phyloP scores from a whole-genome alignment of 2,329 filamentous ascomycete genomes.

The Botrytis squamosa region DNA sequence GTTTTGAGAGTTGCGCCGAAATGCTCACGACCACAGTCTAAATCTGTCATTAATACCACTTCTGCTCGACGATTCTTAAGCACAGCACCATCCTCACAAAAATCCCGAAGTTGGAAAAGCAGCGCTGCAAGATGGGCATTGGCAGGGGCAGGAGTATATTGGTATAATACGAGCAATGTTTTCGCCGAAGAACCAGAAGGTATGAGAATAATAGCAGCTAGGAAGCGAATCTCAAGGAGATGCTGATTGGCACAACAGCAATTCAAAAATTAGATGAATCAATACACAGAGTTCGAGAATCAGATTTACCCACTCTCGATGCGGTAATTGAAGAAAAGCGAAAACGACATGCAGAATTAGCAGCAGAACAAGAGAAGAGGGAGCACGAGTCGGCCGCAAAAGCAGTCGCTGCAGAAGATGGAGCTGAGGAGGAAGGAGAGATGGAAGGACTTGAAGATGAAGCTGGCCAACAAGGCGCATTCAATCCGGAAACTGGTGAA shows the following conservation, averaged over 20 bases:
- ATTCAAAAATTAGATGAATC: conserved; percentile 41
- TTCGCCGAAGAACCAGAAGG: conserved; percentile 81
- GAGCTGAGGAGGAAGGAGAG: conserved; percentile 32
- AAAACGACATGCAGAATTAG: conserved; percentile 35
- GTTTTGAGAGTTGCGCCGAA: conserved; percentile 33
- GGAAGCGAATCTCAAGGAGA: neutral
- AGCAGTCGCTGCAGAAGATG: conserved; percentile 28
- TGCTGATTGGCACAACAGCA: conserved; percentile 33
- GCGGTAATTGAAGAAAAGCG: conserved; percentile 65
- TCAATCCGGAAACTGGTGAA: conserved; percentile 97
- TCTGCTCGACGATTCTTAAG: conserved; percentile 51
- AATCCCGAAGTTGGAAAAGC: conserved; percentile 80
- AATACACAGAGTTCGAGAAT: conserved; percentile 43
- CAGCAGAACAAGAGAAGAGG: conserved; percentile 33
- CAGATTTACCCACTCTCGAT: conserved; percentile 63
- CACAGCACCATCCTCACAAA: conserved; percentile 58
- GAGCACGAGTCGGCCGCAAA: conserved; percentile 27
- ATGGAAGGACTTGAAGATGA: conserved; percentile 71
- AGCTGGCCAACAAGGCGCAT: conserved; percentile 83
- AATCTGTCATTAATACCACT: conserved; percentile 23
- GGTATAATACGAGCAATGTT: conserved; percentile 84
- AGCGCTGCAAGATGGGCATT: conserved; percentile 70
- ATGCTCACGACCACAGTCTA: conserved; percentile 27
- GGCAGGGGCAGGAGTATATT: conserved; percentile 78
- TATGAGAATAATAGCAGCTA: conserved; percentile 47